Evolutionary conservation across 129 eudicot species (phyloP), one percentile per base, ranked within the genome.

Genomic region (Erigeron canadensis): DNA sequence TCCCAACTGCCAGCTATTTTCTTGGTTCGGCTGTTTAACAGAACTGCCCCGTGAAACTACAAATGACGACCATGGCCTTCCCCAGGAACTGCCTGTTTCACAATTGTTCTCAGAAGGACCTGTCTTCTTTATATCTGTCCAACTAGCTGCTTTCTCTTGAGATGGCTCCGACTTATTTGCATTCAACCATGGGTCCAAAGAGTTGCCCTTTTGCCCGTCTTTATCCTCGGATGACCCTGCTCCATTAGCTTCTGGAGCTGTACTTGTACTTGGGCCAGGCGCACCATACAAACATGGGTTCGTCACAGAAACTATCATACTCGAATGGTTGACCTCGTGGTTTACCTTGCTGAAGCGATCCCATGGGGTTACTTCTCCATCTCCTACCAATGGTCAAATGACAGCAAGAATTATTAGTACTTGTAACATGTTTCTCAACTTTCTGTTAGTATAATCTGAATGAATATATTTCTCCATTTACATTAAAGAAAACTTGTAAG

Each of bases 351-450:
- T 81, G 11, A 85, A 44, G 51, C 61, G 84, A 13, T 89, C 94
- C 98, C 96, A 92, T 48, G 81, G 80, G 60, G 78, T 75, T 63
- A 34, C 84, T 23, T 82, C 87, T 45, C 59, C 77, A 73, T 70
- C 72, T 41, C 63, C 77, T 78, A 70, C 44, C 44, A 48, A 48
- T 21, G 40, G 44, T 63, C 71, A 19, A 70, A 63, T 22, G 56
- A 60, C 34, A 47, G 15, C 43, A 19, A 50, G 46, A 69, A 61
- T 61, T 22, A 40, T 40, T 50, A 18, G 39, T 57, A 19, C 43
- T 62, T 47, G 61, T 8, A 60, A 60, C 41, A 34, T 13, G 65
- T 60, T 60, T 60, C 65, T 22, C 43, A 8, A 34, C 10, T 60
- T 13, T 28, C 65, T 12, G 28, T 13, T 22, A 0, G 23, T 37